Percentiles rank a stretch among this genome's conserved stretches.
These are phyloP conservation scores for Barbarea vulgaris DNA, from an alignment of 345 rosid genomes.

Conservation along the genomic window DNA sequence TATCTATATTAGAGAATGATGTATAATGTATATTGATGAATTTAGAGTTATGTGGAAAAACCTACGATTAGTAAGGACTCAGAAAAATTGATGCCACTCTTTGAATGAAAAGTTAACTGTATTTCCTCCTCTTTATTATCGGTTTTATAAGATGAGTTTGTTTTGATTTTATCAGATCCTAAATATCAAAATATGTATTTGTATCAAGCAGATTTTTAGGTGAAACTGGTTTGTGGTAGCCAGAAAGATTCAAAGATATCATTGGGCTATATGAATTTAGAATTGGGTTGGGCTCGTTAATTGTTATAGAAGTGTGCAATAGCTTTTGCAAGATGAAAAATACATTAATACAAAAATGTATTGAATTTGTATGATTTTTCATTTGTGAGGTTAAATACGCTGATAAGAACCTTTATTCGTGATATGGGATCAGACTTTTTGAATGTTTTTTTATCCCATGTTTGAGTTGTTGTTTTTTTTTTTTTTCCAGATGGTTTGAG, in stretches of 20 bases:
- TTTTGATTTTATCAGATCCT: neutral
- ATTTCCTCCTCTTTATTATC: neutral
- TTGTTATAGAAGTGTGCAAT: neutral
- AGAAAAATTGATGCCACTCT: neutral
- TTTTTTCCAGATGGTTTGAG: neutral
- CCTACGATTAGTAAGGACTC: constrained; percentile 11
- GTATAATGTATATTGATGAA: neutral
- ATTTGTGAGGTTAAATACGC: neutral
- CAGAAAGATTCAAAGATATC: neutral
- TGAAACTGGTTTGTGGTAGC: neutral
- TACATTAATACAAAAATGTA: neutral
- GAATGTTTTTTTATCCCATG: neutral
- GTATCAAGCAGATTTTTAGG: neutral
- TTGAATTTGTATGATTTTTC: neutral
- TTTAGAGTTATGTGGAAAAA: constrained; percentile 2
- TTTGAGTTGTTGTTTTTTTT: too few relatives aligned
- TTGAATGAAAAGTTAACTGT: neutral
- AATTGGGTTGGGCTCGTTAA: neutral
- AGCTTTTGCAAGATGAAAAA: neutral
- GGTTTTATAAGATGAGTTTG: neutral
- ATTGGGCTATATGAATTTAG: neutral
- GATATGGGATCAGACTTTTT: neutral
- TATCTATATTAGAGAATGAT: neutral
- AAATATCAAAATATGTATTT: neutral
- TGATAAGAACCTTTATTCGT: neutral